Base-by-base conservation (phyloP, 306 rosid species). In the Vigna radiata region DNA sequence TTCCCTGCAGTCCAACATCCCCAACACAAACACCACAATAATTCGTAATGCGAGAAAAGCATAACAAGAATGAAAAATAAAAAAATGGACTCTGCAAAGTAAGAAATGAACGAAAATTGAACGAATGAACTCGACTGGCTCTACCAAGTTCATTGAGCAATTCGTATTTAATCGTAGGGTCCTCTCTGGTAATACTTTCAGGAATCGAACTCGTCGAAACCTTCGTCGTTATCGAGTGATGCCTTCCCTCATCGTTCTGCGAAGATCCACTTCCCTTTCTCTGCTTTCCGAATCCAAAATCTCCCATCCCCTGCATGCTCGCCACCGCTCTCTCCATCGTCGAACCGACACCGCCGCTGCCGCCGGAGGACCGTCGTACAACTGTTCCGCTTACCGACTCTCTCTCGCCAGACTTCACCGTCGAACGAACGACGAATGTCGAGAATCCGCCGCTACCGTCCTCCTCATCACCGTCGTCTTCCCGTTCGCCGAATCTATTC, bases 91-190 rank as follows among this genome's bases (percentile, higher is more conserved):
- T 46, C 21, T 31, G 23, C 59, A 65, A 73, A 1, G 60, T 13
- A 78, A 73, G 52, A 52, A 16, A 66, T 15, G 3, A 68, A 12
- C 6, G 18, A 60, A 76, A n/a, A 47, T 70, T 49, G 23, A 67
- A 23, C 1, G 14, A 75, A 79, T 21, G 19, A 76, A 37, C 58
- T 53, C 23, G 9, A 80, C 68, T 77, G 6, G 58, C 55, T 90
- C 70, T 76, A 95, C 98, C 98, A 54, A 95, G 97, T 77, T 95
- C 99, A 79, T 95, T 92, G 74, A 95, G 97, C 87, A 95, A 78
- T 82, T 95, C 99, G 71, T 95, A 95, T 84, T 90, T 95, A 0
- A 83, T 82, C 5, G 96, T 82, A 65, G 99, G 99, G 77, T 95
- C 99, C 86, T 95, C 99, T 82, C 87, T 86, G 78, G 84, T 90